Evolutionary conservation across 345 rosid genomes (phyloP).

Genomic region (Durio zibethinus): DNA sequence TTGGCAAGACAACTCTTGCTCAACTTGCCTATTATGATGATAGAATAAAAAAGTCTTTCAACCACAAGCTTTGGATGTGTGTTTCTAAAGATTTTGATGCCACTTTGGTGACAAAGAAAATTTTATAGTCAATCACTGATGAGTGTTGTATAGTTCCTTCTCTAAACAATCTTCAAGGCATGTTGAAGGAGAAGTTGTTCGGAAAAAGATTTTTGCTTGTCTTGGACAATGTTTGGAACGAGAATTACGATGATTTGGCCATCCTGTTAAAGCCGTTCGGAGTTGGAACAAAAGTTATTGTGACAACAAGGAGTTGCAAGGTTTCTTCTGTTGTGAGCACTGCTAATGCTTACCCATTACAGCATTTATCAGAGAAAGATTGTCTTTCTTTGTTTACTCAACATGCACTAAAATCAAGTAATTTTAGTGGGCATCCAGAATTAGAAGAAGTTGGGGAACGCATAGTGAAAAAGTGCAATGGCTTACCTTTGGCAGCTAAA

Average conservation of each 20-base stretch:
- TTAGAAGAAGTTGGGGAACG: conserved; percentile 4
- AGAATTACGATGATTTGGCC: neutral
- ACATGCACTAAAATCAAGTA: conserved; percentile 4
- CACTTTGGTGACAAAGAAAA: neutral
- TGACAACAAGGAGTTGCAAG: neutral
- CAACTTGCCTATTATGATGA: conserved; percentile 17
- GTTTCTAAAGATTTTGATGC: conserved; percentile 24
- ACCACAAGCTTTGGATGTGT: conserved; percentile 26
- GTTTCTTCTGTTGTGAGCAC: conserved; percentile 5
- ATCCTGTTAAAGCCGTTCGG: neutral
- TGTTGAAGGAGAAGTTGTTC: conserved; percentile 7
- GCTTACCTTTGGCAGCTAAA: conserved; percentile 25
- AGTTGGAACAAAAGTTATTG: conserved; percentile 27
- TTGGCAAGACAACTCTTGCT: conserved; percentile 15
- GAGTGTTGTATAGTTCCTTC: neutral
- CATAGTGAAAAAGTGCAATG: conserved; percentile 4
- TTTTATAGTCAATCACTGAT: neutral
- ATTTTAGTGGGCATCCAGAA: neutral
- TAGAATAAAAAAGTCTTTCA: neutral
- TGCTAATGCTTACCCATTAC: neutral
- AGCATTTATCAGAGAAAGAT: conserved; percentile 10
- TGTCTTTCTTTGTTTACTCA: conserved; percentile 12
- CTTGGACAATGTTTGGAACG: conserved; percentile 17
- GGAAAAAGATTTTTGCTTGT: conserved; percentile 1
- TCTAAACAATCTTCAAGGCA: neutral